Conservation (phyloP, 495 filamentous ascomycete genomes). For the Hyaloscypha variabilis region DNA sequence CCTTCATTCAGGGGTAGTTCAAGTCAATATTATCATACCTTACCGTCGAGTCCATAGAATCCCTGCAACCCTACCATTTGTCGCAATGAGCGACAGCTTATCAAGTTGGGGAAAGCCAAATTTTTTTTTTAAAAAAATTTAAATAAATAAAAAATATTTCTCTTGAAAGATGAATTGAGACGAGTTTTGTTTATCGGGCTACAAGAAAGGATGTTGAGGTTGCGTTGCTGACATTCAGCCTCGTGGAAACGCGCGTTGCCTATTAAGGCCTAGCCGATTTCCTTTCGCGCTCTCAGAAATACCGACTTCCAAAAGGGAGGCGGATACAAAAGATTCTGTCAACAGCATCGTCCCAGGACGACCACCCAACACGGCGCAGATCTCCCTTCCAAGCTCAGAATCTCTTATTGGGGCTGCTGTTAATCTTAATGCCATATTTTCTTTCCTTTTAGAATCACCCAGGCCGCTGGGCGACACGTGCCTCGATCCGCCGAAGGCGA, state of each 20-base stretch:
- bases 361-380: neutral
- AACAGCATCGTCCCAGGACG: neutral
- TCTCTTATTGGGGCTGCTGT: neutral
- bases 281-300: neutral
- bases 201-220: neutral
- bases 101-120: no score
- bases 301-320: neutral
- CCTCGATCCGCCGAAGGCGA: conserved; percentile 20
- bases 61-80: no score
- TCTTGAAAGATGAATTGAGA: no score
- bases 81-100: no score
- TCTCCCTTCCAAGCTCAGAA: neutral
- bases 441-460: conserved; percentile 11
- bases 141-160: no score
- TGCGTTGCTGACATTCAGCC: neutral
- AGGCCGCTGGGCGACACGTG: conserved; percentile 25
- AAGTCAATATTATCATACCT: no score
- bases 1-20: no score
- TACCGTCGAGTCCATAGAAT: no score
- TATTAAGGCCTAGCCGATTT: neutral
- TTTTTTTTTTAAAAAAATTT: no score
- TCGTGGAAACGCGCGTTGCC: neutral
- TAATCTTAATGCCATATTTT: conserved; percentile 21
- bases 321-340: neutral
- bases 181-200: no score